These are phyloP conservation scores for Neonectria hederae DNA, from an alignment of 2,329 filamentous ascomycete genomes.

Conservation along the genomic window DNA sequence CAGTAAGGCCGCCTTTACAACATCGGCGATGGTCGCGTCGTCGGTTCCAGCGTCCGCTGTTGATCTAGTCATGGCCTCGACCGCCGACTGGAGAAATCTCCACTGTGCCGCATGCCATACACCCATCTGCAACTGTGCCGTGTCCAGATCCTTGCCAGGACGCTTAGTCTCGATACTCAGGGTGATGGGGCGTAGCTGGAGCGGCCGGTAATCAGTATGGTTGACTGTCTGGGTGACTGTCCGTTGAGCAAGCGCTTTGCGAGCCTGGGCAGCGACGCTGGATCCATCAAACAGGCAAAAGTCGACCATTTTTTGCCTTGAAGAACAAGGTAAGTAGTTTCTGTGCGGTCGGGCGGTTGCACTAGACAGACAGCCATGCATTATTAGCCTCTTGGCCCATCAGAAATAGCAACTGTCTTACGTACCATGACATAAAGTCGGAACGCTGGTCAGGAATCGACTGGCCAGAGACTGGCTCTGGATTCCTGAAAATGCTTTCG, in stretches of 20 bases:
- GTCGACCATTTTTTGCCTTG: conserved; percentile 1
- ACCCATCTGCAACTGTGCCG: not conserved
- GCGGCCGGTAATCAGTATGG: not conserved
- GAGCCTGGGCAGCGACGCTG: not conserved
- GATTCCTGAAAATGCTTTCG: conserved; percentile 7
- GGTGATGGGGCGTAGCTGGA: not conserved
- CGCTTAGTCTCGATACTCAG: conserved; percentile 2
- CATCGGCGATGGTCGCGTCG: too few species aligned
- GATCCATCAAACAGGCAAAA: not conserved
- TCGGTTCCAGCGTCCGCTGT: too few species aligned
- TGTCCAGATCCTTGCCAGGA: not conserved
- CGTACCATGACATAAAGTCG: too few species aligned
- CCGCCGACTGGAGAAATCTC: not conserved
- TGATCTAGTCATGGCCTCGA: too few species aligned
- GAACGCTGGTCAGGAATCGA: not conserved
- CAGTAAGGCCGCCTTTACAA: too few species aligned
- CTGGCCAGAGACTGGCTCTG: not conserved
- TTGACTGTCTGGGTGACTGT: conserved; percentile 1
- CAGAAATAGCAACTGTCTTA: too few species aligned
- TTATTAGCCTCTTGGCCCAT: not conserved
- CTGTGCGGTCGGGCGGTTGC: conserved; percentile 5
- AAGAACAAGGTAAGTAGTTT: not conserved
- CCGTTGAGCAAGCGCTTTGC: not conserved
- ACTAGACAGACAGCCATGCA: not conserved
- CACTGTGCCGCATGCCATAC: not conserved